A percentile compares a stretch with the other conserved stretches of the same genome.
Conservation (phyloP, 768 basidiomycete species). For the Leccinum sublutescens region DNA sequence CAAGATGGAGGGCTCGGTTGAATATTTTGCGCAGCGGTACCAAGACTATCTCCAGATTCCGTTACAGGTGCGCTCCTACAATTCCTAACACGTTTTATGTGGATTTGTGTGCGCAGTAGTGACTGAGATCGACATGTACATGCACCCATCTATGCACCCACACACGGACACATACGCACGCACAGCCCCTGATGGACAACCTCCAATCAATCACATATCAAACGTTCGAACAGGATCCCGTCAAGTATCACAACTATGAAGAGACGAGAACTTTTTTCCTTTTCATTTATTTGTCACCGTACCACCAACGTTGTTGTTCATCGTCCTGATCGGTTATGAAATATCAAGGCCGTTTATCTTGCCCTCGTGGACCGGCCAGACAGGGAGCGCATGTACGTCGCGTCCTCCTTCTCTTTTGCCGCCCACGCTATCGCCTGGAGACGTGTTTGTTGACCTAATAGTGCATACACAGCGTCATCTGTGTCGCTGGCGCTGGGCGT, state of each 20-base stretch:
- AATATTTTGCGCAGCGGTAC: conserved; percentile 89
- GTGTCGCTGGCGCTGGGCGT: conserved; percentile 92
- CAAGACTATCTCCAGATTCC: conserved; percentile 96
- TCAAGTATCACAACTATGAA: conserved; percentile 95
- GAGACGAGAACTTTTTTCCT: conserved; percentile 49
- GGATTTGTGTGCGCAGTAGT: not conserved
- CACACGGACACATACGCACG: conserved; percentile 27
- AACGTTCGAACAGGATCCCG: conserved; percentile 95
- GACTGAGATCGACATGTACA: not conserved
- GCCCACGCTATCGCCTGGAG: not conserved
- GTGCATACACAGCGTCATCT: conserved; percentile 59
- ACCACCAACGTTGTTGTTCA: conserved; percentile 3
- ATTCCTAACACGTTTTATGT: not conserved
- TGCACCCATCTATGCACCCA: not conserved
- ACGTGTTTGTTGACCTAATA: conserved; percentile 17
- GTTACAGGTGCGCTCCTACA: conserved; percentile 58
- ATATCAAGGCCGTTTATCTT: conserved; percentile 67
- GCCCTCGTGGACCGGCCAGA: conserved; percentile 74
- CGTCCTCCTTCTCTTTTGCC: conserved; percentile 28
- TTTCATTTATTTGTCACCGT: conserved; percentile 1
- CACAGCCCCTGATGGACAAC: conserved; percentile 95
- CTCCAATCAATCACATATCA: conserved; percentile 94
- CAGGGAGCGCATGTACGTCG: conserved; percentile 55
- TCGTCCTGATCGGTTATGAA: not conserved
- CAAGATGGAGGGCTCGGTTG: conserved; percentile 70